Percentiles rank a stretch among this genome's conserved stretches.
Evolutionary conservation across 2,329 filamentous ascomycete genomes (phyloP).

Genomic region (Fusarium odoratissimum): DNA sequence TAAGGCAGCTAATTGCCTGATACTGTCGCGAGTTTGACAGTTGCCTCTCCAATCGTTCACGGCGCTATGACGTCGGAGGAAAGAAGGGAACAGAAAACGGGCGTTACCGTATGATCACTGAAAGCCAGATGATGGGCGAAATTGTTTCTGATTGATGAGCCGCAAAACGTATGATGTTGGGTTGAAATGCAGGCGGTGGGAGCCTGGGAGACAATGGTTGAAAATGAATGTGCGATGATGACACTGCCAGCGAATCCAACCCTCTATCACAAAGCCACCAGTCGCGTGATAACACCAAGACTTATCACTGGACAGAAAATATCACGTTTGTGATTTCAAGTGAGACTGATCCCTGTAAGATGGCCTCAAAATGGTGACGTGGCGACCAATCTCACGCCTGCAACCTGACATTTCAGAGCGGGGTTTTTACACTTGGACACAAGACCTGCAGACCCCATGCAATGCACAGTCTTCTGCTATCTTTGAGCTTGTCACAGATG

Average conservation of each 20-base stretch:
- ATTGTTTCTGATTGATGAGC: background rate
- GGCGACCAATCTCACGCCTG: background rate
- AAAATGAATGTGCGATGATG: background rate
- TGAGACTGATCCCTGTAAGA: background rate
- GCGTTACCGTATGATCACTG: background rate
- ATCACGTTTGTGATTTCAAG: constrained; percentile 4
- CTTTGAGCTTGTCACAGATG: background rate
- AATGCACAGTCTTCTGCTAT: background rate
- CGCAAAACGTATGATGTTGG: background rate
- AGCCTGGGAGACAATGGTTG: background rate
- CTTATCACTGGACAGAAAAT: background rate
- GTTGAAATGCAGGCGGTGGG: background rate
- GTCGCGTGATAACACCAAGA: background rate
- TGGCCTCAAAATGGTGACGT: constrained; percentile 6
- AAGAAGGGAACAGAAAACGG: background rate
- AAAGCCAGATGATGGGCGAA: background rate
- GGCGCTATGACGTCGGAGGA: background rate
- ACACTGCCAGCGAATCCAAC: background rate
- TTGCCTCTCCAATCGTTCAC: background rate
- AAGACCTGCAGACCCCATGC: background rate
- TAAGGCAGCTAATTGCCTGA: background rate
- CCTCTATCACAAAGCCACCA: background rate
- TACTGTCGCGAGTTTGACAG: background rate
- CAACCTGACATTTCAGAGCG: background rate
- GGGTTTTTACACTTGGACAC: background rate